Percentiles rank a stretch among this genome's conserved stretches.
Conservation (phyloP, 805 yeast genomes). For the Saturnispora besseyi region DNA sequence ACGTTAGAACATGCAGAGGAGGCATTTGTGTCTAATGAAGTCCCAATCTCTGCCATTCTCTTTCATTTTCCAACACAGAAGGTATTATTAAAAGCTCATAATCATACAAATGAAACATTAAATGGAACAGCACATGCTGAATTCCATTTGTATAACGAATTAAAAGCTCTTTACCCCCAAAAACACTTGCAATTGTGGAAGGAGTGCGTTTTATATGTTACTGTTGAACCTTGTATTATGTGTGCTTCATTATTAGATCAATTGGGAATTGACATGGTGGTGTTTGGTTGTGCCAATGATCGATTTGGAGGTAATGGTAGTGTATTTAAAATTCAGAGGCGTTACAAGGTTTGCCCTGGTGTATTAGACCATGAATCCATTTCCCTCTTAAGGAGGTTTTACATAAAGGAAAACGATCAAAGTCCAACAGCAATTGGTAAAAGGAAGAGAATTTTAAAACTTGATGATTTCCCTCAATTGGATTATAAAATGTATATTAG, state of each 20-base stretch:
- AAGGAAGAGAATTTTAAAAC: constrained; percentile 53
- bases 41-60: constrained; percentile 78
- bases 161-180: constrained; percentile 30
- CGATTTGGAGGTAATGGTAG: constrained; percentile 96
- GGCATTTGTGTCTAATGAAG: constrained; percentile 62
- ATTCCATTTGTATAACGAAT: constrained; percentile 62
- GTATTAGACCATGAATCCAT: constrained; percentile 75
- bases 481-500: constrained; percentile 46
- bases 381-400: constrained; percentile 70
- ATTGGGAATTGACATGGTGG: constrained; percentile 59
- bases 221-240: constrained; percentile 98
- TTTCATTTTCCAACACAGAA: constrained; percentile 33
- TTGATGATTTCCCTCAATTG: constrained; percentile 50
- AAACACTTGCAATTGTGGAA: constrained; percentile 32
- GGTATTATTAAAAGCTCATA: constrained; percentile 69
- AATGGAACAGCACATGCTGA: constrained; percentile 94
- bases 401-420: constrained; percentile 71
- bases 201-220: constrained; percentile 70
- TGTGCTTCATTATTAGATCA: constrained; percentile 90
- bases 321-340: constrained; percentile 47
- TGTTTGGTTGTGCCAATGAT: constrained; percentile 91
- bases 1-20: constrained; percentile 51
- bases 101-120: constrained; percentile 74
- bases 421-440: constrained; percentile 80
- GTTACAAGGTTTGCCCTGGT: constrained; percentile 48